Percentiles rank a stretch among this genome's conserved stretches.
Evolutionary conservation across 495 filamentous ascomycete species (phyloP).

Genomic region (Pseudotulostoma volvatum): DNA sequence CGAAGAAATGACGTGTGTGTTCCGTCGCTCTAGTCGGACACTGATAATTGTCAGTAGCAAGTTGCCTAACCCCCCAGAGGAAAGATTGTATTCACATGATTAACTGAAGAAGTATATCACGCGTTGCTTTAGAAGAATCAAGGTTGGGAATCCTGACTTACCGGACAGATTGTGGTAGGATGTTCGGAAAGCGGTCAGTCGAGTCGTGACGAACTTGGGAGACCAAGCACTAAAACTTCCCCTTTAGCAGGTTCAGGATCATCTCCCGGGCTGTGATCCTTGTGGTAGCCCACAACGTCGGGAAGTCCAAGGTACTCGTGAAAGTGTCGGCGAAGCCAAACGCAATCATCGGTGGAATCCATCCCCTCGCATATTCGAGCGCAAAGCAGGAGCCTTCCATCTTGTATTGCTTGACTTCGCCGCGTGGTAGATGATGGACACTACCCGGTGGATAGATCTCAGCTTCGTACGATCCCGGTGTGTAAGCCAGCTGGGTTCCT

Average conservation of each 20-base stretch:
- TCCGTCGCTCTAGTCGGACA: too few species aligned
- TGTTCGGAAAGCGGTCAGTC: background rate
- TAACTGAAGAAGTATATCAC: too few species aligned
- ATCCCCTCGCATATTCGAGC: slow-evolving; percentile 75
- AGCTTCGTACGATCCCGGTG: slow-evolving; percentile 49
- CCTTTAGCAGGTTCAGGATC: slow-evolving; percentile 47
- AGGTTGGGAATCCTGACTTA: too few species aligned
- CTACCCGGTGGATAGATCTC: slow-evolving; percentile 60
- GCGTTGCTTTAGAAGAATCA: too few species aligned
- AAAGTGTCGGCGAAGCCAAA: slow-evolving; percentile 74
- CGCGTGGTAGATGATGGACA: slow-evolving; percentile 63
- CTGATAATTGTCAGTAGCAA: too few species aligned
- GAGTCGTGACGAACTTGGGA: background rate
- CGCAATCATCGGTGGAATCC: slow-evolving; percentile 79
- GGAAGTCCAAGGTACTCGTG: slow-evolving; percentile 58
- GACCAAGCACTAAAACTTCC: slow-evolving; percentile 43
- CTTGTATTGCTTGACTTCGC: slow-evolving; percentile 71
- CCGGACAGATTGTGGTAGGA: too few species aligned
- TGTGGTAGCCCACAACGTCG: slow-evolving; percentile 60
- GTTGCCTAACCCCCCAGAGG: too few species aligned
- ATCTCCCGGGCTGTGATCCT: slow-evolving; percentile 57
- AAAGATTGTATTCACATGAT: too few species aligned
- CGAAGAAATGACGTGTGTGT: too few species aligned
- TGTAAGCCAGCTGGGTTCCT: slow-evolving; percentile 57
- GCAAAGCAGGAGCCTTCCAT: slow-evolving; percentile 69